Evolutionary conservation across 2,329 filamentous ascomycete species (phyloP), one percentile per base, ranked within the genome.

Genomic region (Seiridium unicorne): DNA sequence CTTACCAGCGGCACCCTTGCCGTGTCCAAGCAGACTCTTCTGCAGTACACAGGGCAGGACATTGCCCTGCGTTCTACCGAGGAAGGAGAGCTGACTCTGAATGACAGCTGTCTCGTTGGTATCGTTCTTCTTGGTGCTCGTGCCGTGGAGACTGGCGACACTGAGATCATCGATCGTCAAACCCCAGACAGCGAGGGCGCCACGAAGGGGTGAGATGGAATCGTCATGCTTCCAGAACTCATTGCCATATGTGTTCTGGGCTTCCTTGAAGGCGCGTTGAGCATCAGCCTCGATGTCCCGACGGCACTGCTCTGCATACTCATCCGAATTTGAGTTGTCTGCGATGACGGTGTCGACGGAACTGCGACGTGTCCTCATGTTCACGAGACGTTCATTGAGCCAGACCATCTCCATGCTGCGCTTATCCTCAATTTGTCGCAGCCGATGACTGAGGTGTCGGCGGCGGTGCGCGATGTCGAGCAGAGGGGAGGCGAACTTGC

Each of bases 121-220:
- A n/a, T 78, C 76, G 63, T 77, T 76, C 44, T 67, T 67, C 9
- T 65, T 60, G 0, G 77, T 79, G 1, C 72, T 75, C 2, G 76
- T 79, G n/a, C 75, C 76, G 61, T 78, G 76, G 9, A 78, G 63
- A 0, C 70, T 75, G 2, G 69, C 73, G 5, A 78, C 69, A 9
- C 62, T 60, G 26, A 79, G 62, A 56, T 79, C 76, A 61, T 78
- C 72, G 34, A 76, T 65, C 0, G 70, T 71, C 1, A 78, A 62
- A 31, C 70, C 69, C 73, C 73, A 78, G 2, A 66, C 65, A 3
- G 74, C 71, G 0, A 78, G 67, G 1, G 74, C 69, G 10, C 65
- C 73, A 3, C 71, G 66, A n/a, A 78, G 56, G 1, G 75, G 74
- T 6, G 74, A 69, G 31, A 77, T 64, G 4, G 62, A 57, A 3